phyloP scores from a whole-genome alignment of 192 early-diverging fungal genomes.

The Entophlyctis helioformis region DNA sequence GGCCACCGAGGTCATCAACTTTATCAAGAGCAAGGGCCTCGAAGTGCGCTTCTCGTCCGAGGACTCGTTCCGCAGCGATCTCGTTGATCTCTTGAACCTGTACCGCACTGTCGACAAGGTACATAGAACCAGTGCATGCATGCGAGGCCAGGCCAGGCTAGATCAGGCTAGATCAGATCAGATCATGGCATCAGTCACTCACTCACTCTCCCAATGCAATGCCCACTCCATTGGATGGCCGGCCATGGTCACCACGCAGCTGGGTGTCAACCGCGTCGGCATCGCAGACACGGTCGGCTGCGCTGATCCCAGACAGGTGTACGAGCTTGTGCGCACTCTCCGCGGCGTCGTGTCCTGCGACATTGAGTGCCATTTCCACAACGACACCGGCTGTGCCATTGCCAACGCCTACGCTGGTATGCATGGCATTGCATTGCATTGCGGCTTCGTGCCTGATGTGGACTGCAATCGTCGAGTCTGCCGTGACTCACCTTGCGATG shows the following conservation, averaged over 20 bases:
- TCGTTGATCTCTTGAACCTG: constrained; percentile 92
- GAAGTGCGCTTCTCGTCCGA: constrained; percentile 97
- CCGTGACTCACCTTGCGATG: too few species aligned
- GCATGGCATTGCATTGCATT: too few species aligned
- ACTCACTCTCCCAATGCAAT: too few species aligned
- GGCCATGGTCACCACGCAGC: too few species aligned
- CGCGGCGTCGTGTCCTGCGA: constrained; percentile 92
- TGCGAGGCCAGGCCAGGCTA: too few species aligned
- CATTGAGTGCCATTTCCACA: constrained; percentile 99
- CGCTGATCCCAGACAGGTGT: constrained; percentile 95
- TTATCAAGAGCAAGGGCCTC: constrained; percentile 88
- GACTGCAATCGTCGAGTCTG: too few species aligned
- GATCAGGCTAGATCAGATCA: too few species aligned
- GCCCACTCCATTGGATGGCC: too few species aligned
- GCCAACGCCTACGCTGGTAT: constrained; percentile 96
- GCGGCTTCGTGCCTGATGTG: too few species aligned
- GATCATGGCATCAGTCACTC: too few species aligned
- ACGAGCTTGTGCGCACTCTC: constrained; percentile 91
- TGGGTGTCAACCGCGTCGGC: constrained; percentile 96
- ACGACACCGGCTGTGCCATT: constrained; percentile 98
- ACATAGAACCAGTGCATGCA: not conserved
- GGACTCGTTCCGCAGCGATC: constrained; percentile 94
- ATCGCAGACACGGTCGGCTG: constrained; percentile 99
- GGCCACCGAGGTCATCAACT: constrained; percentile 92
- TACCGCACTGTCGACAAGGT: constrained; percentile 92